Conservation (phyloP, 2,329 filamentous ascomycete genomes). For the Claviceps fusiformis region DNA sequence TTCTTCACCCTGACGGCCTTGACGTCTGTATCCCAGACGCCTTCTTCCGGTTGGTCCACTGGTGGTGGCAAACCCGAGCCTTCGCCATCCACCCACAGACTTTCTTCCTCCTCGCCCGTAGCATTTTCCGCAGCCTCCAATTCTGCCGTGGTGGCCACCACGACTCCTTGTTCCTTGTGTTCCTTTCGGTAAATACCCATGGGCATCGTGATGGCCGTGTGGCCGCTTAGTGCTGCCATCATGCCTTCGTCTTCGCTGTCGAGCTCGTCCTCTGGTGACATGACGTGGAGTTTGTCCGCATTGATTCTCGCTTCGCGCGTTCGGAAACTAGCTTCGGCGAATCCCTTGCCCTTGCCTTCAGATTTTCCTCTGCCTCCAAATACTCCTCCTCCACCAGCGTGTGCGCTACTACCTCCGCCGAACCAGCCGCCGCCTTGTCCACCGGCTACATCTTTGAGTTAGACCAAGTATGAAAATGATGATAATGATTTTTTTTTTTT, state of each 20-base stretch:
- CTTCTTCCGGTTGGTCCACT: constrained; percentile 21
- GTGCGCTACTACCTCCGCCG: constrained; percentile 17
- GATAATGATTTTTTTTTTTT: no score
- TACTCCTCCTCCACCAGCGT: constrained; percentile 13
- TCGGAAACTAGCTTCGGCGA: constrained; percentile 20
- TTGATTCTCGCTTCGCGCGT: constrained; percentile 37
- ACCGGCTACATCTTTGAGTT: constrained; percentile 7
- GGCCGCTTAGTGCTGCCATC: constrained; percentile 20
- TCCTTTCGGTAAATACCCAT: constrained; percentile 43
- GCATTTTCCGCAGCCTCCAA: constrained; percentile 39
- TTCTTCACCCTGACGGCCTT: constrained; percentile 27
- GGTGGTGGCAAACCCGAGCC: constrained; percentile 13
- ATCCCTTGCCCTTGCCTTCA: constrained; percentile 25
- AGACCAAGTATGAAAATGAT: not conserved
- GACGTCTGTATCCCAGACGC: constrained; percentile 30
- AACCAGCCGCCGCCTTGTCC: constrained; percentile 16
- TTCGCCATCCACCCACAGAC: constrained; percentile 30
- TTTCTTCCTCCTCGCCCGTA: constrained; percentile 29
- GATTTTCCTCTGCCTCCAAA: constrained; percentile 15
- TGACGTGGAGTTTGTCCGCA: constrained; percentile 38
- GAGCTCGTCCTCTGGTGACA: constrained; percentile 29
- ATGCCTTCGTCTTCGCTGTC: constrained; percentile 31
- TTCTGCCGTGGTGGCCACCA: constrained; percentile 43
- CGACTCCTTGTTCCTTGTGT: constrained; percentile 38
- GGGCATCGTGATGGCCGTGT: constrained; percentile 27